Base-by-base conservation (phyloP, 176 grass and related monocot genomes). In the Oryza glumipatula region DNA sequence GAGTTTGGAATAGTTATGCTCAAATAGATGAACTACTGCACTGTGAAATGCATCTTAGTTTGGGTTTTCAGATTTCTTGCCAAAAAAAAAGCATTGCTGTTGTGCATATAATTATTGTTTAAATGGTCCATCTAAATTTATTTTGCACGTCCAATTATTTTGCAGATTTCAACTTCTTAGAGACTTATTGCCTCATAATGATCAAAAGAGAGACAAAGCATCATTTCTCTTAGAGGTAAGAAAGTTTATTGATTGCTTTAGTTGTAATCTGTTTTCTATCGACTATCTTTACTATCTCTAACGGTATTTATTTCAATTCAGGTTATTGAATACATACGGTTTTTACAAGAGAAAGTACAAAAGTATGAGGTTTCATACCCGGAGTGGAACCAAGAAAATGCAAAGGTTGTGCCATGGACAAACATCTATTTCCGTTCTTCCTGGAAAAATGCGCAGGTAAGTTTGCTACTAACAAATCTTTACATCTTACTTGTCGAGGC, bases 171-270 rank as follows among this genome's bases (percentile, higher is more conserved):
- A 98, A 87, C 88, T 98, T 80, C 91, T 98, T 33, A 91, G 95
- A 82, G 95, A 98, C 52, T 83, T 98, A 51, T 92, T 98, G 65
- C 95, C 95, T 1, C 91, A 95, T 76, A 98, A 90, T 76, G 93
- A 98, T 95, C 93, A 98, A 88, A 98, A 98, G 89, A 89, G 95
- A 77, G 95, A 98, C 77, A 98, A 98, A 88, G 93, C 95, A 33
- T 98, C 95, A 65, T 91, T 98, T 74, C 95, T 98, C 38, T 23
- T 95, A 44, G 95, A 98, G 93, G 95, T 95, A 87, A 78, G 48
- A 14, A 33, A 51, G 15, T 9, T 3, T 11, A 16, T 12, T 6
- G 44, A 11, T 22, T 44, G 9, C 43, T 44, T 44, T 9, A 44
- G 43, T 19, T 32, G 51, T 80, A 19, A 9, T 85, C 4, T 36